Percentiles rank a stretch among this genome's conserved stretches.
phyloP scores from a whole-genome alignment of 78 protist genomes.

The Dictyostelium capitatum region DNA sequence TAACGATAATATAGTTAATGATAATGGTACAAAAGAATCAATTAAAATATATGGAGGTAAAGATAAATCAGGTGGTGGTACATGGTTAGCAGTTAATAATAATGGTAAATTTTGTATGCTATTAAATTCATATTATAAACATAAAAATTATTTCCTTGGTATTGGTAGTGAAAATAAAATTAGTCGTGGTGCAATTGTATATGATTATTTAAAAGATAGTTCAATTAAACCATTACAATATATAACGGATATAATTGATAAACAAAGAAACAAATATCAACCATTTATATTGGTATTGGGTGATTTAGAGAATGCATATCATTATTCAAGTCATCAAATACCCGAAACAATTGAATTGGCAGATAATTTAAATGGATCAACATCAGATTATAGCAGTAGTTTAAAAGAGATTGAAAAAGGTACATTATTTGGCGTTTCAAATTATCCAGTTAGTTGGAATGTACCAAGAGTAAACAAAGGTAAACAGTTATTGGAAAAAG shows the following conservation, averaged over 20 bases:
- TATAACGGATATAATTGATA: not conserved
- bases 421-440: constrained; percentile 26
- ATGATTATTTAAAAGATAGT: not conserved
- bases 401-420: constrained; percentile 5
- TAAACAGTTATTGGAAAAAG: not conserved
- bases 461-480: not conserved
- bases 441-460: not conserved
- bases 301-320: not conserved
- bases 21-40: too few species aligned
- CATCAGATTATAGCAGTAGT: not conserved
- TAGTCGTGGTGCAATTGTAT: not conserved
- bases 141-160: not conserved
- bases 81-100: constrained; percentile 32
- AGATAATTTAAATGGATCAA: not conserved
- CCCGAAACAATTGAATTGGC: not conserved
- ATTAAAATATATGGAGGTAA: constrained; percentile 30
- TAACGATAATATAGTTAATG: not conserved
- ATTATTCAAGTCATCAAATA: not conserved
- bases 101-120: constrained; percentile 17
- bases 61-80: constrained; percentile 14
- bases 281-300: constrained; percentile 4
- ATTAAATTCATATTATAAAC: constrained; percentile 6
- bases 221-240: not conserved
- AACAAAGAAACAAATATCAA: constrained; percentile 4
- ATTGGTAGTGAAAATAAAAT: not conserved